phyloP scores from a whole-genome alignment of 768 basidiomycete species.

The Xerocomellus dryophilus region DNA sequence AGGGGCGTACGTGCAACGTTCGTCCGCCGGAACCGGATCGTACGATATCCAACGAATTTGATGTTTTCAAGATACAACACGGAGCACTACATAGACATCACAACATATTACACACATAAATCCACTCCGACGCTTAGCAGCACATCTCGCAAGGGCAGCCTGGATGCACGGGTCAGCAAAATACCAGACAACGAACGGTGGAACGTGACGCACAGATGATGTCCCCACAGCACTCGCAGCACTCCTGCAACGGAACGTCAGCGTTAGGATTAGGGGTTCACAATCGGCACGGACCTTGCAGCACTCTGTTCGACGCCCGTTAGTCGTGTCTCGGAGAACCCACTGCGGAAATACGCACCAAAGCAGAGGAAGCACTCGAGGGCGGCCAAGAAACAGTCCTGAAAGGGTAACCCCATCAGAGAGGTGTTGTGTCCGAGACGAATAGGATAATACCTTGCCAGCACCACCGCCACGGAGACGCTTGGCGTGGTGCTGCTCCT shows the following conservation, averaged over 20 bases:
- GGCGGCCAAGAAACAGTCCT: slow-evolving; percentile 67
- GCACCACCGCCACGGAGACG: slow-evolving; percentile 73
- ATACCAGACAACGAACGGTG: not conserved
- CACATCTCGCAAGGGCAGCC: slow-evolving; percentile 82
- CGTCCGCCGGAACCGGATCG: not conserved
- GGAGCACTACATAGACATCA: slow-evolving; percentile 1
- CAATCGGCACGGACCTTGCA: slow-evolving; percentile 51
- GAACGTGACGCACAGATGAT: slow-evolving; percentile 56
- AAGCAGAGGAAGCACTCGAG: slow-evolving; percentile 72
- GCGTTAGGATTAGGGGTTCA: not conserved
- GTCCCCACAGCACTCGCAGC: slow-evolving; percentile 68
- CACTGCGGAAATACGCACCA: slow-evolving; percentile 40
- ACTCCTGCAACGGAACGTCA: slow-evolving; percentile 42
- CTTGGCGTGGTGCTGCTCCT: slow-evolving; percentile 42
- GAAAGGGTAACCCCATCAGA: not conserved
- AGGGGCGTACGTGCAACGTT: not conserved
- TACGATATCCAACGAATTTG: not conserved
- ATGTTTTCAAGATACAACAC: slow-evolving; percentile 14
- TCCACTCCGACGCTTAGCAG: slow-evolving; percentile 41
- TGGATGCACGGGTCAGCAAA: slow-evolving; percentile 23
- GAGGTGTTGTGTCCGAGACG: not conserved
- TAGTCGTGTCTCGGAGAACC: not conserved
- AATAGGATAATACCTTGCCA: slow-evolving; percentile 45
- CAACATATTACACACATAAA: slow-evolving; percentile 1
- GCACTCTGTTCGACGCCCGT: slow-evolving; percentile 44